Conservation (phyloP, 164 flowering plant species). For the Macadamia tetraphylla region DNA sequence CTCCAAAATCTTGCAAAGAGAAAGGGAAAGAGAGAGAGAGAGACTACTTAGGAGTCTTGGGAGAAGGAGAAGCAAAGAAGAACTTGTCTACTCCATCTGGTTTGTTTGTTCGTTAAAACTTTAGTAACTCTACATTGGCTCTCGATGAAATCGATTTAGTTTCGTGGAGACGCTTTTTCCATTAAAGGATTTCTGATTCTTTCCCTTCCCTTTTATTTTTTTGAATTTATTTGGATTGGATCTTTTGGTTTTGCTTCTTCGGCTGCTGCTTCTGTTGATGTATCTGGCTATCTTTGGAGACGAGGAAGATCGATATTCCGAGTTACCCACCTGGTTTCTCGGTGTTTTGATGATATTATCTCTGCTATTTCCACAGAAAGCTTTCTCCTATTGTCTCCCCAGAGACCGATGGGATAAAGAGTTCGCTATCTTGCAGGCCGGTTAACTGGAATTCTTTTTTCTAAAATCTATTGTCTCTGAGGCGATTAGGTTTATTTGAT, state of each 20-base stretch:
- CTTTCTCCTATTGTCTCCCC: constrained; percentile 38
- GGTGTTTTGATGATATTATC: constrained; percentile 40
- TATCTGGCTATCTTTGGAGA: constrained; percentile 26
- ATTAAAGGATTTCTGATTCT: constrained; percentile 12
- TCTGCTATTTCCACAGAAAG: constrained; percentile 27
- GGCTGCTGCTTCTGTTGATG: constrained; percentile 34
- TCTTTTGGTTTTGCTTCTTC: neutral
- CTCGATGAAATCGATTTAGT: too few species aligned
- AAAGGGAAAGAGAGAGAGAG: too few species aligned
- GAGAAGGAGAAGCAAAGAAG: neutral
- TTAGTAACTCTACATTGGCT: neutral
- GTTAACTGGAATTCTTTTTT: constrained; percentile 24
- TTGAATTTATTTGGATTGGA: neutral
- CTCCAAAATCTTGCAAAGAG: too few species aligned
- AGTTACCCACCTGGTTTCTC: constrained; percentile 31
- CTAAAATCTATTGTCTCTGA: neutral
- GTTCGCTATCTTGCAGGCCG: constrained; percentile 57
- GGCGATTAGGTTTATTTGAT: neutral
- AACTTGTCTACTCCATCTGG: neutral
- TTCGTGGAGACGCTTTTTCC: too few species aligned
- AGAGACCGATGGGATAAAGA: constrained; percentile 86
- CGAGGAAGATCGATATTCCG: constrained; percentile 36
- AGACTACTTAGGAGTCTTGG: neutral
- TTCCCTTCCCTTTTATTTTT: neutral
- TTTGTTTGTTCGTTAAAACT: neutral